Evolutionary conservation across 2,329 filamentous ascomycete species (phyloP), one percentile per base, ranked within the genome.

Genomic region (Colletotrichum sp.): DNA sequence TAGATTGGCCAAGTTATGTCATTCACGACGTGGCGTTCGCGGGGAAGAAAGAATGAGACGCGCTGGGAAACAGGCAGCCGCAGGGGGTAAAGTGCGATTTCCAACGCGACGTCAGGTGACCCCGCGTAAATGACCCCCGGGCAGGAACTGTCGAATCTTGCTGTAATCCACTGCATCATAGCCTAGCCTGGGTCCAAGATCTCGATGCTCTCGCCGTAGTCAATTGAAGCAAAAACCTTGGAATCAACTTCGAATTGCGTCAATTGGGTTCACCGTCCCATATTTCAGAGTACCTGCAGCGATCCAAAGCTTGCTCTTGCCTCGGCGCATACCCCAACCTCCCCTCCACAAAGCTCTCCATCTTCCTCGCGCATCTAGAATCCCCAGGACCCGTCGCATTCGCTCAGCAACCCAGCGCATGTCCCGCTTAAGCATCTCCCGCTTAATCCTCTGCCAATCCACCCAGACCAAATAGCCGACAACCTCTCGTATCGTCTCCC

Each of bases 91-190:
- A 70, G 71, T 61, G 43, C 62, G 34, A 52, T 12, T 60, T 48
- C 28, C 60, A 78, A 83, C 85, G 81, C 85, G 85, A 84, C 81
- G 80, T 85, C 85, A 86, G 80, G 81, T 86, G 85, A 86, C 80
- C 77, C 61, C 76, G 76, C 71, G 76, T 76, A 71, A 39, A 76
- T 76, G 36, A 58, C 60, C 66, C 56, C 10, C 22, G 15, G 28
- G 4, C 48, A 22, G 16, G 10, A 25, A 3, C 27, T 8, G 25
- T 34, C 6, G 39, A 62, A 22, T 52, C 67, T 62, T 61, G 56
- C 39, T 27, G 55, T 27, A 36, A 52, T 22, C 48, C 27, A 28
- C 27, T 12, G 58, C 52, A 16, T 32, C 36, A 32, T 27, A n/a
- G 56, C 36, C 65, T 12, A n/a, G 27, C 43, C 43, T 52, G 43